These are phyloP conservation scores for Cydonia oblonga DNA, from an alignment of 331 rosid species.

Conservation along the genomic window DNA sequence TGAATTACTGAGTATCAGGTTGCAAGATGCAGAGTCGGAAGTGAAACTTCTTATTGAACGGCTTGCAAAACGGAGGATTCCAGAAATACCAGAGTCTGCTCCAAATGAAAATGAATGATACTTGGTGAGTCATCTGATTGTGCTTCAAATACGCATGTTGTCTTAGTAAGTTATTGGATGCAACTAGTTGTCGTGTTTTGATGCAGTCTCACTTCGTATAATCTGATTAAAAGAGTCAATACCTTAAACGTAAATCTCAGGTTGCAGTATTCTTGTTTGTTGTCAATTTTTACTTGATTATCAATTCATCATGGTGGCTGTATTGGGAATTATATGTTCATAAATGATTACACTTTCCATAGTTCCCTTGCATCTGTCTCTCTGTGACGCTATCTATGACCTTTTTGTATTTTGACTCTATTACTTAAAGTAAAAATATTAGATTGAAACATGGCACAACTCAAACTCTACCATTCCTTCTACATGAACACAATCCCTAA, in stretches of 20 bases:
- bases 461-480: neutral
- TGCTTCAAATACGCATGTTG: neutral
- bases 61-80: slow-evolving; percentile 23
- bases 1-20: slow-evolving; percentile 27
- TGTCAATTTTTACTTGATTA: neutral
- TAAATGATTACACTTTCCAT: neutral
- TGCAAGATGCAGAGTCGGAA: slow-evolving; percentile 34
- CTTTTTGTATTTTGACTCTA: neutral
- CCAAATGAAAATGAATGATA: neutral
- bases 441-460: neutral
- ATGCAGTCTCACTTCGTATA: neutral
- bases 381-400: neutral
- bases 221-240: neutral
- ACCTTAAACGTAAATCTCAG: neutral
- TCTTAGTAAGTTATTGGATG: neutral
- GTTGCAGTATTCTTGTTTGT: neutral
- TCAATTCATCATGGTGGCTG: neutral
- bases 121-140: neutral
- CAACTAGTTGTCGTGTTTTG: neutral
- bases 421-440: neutral
- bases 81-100: slow-evolving; percentile 20
- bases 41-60: slow-evolving; percentile 39
- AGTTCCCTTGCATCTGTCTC: neutral
- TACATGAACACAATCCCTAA: neutral
- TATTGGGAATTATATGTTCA: neutral